These are phyloP conservation scores for Magnaporthiopsis incrustans DNA, from an alignment of 2,329 filamentous ascomycete genomes.

Conservation along the genomic window DNA sequence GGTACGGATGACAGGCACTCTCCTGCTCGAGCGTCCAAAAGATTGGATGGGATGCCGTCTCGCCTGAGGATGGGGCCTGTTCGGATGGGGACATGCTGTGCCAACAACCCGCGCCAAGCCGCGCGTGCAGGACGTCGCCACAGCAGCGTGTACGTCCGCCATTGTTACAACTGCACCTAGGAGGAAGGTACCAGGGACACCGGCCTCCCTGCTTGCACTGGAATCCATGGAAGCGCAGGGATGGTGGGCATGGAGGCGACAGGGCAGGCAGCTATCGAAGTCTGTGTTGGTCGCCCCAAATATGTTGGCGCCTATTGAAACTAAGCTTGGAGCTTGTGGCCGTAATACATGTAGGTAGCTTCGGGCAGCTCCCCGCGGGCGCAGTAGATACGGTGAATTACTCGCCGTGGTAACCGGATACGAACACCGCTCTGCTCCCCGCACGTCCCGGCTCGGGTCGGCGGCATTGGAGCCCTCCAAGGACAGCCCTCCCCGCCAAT, in stretches of 20 bases:
- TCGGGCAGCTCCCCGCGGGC: too few relatives aligned
- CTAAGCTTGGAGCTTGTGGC: background rate
- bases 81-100: background rate
- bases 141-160: background rate
- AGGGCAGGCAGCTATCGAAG: background rate
- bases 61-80: background rate
- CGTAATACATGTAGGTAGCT: too few relatives aligned
- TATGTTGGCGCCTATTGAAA: background rate
- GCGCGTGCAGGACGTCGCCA: background rate
- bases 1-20: background rate
- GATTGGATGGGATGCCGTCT: background rate
- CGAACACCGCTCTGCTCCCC: too few relatives aligned
- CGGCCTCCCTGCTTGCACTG: background rate
- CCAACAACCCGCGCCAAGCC: background rate
- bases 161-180: background rate
- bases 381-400: too few relatives aligned
- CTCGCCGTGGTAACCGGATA: too few relatives aligned
- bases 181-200: background rate
- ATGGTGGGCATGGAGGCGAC: background rate
- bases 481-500: background rate
- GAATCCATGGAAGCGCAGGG: background rate
- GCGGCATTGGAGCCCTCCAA: background rate
- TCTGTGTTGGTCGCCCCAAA: background rate
- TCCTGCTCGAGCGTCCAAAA: background rate
- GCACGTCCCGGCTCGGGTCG: too few relatives aligned